Base-by-base conservation (phyloP, 2,329 filamentous ascomycete species). In the Microthyrium microscopicum region DNA sequence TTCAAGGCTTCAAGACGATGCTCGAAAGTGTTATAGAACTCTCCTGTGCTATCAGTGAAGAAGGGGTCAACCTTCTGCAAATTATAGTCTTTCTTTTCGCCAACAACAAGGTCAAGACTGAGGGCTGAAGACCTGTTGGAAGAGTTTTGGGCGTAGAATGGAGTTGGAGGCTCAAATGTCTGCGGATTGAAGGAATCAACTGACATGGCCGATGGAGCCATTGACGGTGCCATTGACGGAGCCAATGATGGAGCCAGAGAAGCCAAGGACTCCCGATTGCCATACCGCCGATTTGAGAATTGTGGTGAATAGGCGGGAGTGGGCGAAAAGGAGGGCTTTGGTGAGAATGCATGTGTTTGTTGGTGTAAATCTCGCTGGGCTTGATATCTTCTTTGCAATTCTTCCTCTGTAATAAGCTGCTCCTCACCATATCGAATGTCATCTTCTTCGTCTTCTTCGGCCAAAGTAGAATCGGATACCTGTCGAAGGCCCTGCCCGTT, bases 51-150 rank as follows among this genome's bases (percentile, higher is more conserved):
- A 46, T 77, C 73, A 5, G 67, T 76, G 53, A 78, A 78, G 54
- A 70, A 73, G 3, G 72, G 73, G 42, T 73, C 70, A 1, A 77
- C 68, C 36, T 75, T 71, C 46, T 77, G 73, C 12, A 76, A 60
- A 39, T 68, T 65, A 46, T 66, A 72, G 44, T 73, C 64, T 34
- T 65, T 66, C 46, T 72, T 71, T 37, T 69, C 68, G 13, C 70
- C 68, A 18, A 74, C 60, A 20, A 77, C 61, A 3, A 60, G 60
- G 34, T 70, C 57, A 4, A 73, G 56, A 19, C 66, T 71, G 18
- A 75, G 55, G 5, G 24, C 12, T 9, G 35, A 3, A 56, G 54
- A 33, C 20, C 34, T 27, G 15, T 33, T 22, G 15, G 31, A 17
- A 2, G 18, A 13, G 20, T 20, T 20, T 33, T 33, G 21, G 16